Percentiles rank a stretch among this genome's conserved stretches.
Conservation (phyloP, 2,329 filamentous ascomycete species). For the Biscogniauxia mediterranea region DNA sequence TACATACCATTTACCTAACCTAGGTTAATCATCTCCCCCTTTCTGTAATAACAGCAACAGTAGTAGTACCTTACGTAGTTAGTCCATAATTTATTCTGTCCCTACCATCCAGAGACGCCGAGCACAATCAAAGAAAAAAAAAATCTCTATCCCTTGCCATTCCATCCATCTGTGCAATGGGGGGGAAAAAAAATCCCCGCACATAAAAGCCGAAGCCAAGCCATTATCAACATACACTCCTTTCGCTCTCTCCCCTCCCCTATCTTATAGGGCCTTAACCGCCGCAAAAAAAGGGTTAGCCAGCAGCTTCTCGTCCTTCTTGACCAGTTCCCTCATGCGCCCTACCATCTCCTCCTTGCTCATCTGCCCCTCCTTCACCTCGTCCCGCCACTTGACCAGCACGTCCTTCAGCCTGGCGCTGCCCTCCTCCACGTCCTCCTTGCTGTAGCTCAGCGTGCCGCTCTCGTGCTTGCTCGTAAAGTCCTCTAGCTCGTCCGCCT, state of each 20-base stretch:
- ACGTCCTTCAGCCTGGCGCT: conserved; percentile 82
- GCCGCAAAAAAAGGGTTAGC: conserved; percentile 71
- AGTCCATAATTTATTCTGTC: too few species aligned
- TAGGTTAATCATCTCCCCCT: too few species aligned
- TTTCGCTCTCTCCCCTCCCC: background rate
- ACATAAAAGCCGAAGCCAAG: background rate
- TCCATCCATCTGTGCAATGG: background rate
- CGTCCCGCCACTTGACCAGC: conserved; percentile 80
- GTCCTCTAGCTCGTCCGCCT: conserved; percentile 96
- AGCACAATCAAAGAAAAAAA: too few species aligned
- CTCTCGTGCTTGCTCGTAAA: conserved; percentile 78
- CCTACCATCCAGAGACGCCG: too few species aligned
- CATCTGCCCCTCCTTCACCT: conserved; percentile 60
- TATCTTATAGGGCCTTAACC: conserved; percentile 50
- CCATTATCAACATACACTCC: background rate
- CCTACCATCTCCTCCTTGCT: conserved; percentile 74
- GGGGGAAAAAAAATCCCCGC: background rate
- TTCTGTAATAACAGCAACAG: too few species aligned
- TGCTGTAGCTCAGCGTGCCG: conserved; percentile 59
- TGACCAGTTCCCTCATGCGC: conserved; percentile 77
- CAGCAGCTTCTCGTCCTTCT: conserved; percentile 63
- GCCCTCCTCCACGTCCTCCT: conserved; percentile 86
- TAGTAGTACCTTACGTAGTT: too few species aligned
- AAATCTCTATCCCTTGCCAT: too few species aligned
- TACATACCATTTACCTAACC: too few species aligned